Percentiles rank a stretch among this genome's conserved stretches.
Conservation (phyloP, 306 rosid species). For the Cucurbita maxima region DNA sequence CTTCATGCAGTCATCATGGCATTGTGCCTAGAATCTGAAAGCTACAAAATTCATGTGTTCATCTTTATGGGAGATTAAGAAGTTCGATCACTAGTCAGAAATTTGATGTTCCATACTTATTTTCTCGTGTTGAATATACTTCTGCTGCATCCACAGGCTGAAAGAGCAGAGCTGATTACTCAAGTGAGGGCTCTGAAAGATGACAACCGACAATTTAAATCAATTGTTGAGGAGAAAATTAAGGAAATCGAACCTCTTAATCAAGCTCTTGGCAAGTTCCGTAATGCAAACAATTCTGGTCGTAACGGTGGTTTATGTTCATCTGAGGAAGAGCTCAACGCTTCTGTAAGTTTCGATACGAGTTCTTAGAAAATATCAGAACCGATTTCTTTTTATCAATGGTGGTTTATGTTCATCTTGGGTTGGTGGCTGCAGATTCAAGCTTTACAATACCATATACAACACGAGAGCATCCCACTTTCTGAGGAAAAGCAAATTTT, state of each 20-base stretch:
- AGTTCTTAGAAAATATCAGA: constrained; percentile 5
- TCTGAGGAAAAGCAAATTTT: constrained; percentile 79
- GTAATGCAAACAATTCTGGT: constrained; percentile 44
- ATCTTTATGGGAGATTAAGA: background rate
- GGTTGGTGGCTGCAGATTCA: constrained; percentile 46
- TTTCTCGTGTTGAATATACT: background rate
- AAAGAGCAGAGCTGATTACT: constrained; percentile 53
- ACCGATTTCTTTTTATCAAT: background rate
- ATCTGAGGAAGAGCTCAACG: constrained; percentile 84
- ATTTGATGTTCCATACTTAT: background rate
- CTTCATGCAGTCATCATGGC: background rate
- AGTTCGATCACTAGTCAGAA: background rate
- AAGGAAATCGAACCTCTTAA: constrained; percentile 81
- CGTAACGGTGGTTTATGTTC: constrained; percentile 62
- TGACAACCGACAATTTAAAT: constrained; percentile 49
- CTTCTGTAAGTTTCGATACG: constrained; percentile 30
- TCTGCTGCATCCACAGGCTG: constrained; percentile 34
- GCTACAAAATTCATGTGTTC: background rate
- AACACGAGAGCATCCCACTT: constrained; percentile 90
- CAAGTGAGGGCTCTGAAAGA: constrained; percentile 64
- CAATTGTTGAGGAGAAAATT: constrained; percentile 54
- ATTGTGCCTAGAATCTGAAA: background rate
- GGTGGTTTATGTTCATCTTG: background rate
- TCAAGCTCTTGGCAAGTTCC: constrained; percentile 85
- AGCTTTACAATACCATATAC: constrained; percentile 67